A percentile compares a stretch with the other conserved stretches of the same genome.
phyloP scores from a whole-genome alignment of 2,329 filamentous ascomycete genomes.

The Colletotrichum godetiae region DNA sequence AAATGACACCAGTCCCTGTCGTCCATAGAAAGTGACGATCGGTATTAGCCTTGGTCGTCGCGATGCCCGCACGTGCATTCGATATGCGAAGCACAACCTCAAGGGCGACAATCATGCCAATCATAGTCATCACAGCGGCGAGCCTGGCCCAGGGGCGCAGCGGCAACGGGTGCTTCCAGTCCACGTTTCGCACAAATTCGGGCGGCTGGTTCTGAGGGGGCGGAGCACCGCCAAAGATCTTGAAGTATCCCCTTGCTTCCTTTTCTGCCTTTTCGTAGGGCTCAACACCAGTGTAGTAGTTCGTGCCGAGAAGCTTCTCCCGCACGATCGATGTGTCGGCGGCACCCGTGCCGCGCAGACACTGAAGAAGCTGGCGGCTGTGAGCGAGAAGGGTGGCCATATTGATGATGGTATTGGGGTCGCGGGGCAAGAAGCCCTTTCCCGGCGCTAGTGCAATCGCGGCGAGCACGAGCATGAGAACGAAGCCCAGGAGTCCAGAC shows the following conservation, averaged over 20 bases:
- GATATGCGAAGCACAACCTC: conserved; percentile 49
- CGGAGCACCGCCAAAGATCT: conserved; percentile 38
- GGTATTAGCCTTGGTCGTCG: conserved; percentile 41
- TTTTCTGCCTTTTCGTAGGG: conserved; percentile 45
- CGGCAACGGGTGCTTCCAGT: conserved; percentile 45
- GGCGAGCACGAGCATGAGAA: conserved; percentile 39
- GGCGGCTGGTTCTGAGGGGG: conserved; percentile 24
- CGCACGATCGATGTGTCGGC: conserved; percentile 42
- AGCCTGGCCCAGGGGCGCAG: conserved; percentile 45
- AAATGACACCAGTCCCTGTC: conserved; percentile 43
- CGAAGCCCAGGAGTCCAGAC: conserved; percentile 42
- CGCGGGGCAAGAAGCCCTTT: conserved; percentile 48
- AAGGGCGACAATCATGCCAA: conserved; percentile 46
- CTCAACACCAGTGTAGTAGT: conserved; percentile 49
- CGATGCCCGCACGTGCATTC: conserved; percentile 43
- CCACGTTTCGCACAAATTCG: conserved; percentile 33
- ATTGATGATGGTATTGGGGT: conserved; percentile 48
- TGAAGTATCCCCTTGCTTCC: conserved; percentile 38
- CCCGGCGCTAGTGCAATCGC: conserved; percentile 42
- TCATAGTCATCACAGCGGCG: conserved; percentile 41
- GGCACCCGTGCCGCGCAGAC: conserved; percentile 48
- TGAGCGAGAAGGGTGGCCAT: conserved; percentile 50
- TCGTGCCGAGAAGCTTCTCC: conserved; percentile 41
- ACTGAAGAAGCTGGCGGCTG: conserved; percentile 48
- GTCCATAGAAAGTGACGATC: conserved; percentile 50